phyloP scores from a whole-genome alignment of 805 yeast genomes.

The Starmerella roubikii region DNA sequence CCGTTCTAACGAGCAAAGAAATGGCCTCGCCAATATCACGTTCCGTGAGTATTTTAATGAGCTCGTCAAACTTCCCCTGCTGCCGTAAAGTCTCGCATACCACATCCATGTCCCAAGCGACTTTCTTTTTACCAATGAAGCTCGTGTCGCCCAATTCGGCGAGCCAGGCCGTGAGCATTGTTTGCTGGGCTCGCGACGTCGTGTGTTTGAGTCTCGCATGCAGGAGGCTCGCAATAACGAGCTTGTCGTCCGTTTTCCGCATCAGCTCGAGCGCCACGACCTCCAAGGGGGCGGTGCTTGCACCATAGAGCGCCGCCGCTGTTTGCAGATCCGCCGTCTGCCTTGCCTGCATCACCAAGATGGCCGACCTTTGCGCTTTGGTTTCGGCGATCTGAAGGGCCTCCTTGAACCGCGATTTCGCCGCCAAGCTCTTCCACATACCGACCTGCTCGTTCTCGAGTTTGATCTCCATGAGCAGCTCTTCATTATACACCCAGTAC shows the following conservation, averaged over 20 bases:
- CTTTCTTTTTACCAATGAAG: conserved; percentile 39
- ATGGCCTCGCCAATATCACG: conserved; percentile 59
- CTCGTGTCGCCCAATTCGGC: conserved; percentile 36
- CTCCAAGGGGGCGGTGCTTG: conserved; percentile 55
- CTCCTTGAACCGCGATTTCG: conserved; percentile 42
- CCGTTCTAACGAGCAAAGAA: conserved; percentile 50
- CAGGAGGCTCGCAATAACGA: conserved; percentile 27
- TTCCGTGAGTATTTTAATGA: conserved; percentile 53
- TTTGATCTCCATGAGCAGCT: conserved; percentile 51
- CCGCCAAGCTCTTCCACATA: conserved; percentile 57
- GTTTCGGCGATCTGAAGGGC: conserved; percentile 39
- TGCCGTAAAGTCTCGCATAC: conserved; percentile 57
- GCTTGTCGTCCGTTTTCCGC: conserved; percentile 21
- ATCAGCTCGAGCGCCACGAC: conserved; percentile 46
- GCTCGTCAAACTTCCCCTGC: conserved; percentile 50
- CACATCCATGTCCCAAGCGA: conserved; percentile 47
- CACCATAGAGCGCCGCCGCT: conserved; percentile 46
- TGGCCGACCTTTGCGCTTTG: conserved; percentile 30
- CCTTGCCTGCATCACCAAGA: conserved; percentile 44
- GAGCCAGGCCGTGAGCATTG: conserved; percentile 51
- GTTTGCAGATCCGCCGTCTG: conserved; percentile 23
- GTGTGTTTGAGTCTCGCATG: conserved; percentile 16
- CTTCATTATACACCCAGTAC: conserved; percentile 59
- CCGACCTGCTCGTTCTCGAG: conserved; percentile 55
- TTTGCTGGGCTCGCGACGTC: conserved; percentile 32